Evolutionary conservation across 2,329 filamentous ascomycete genomes (phyloP).

Genomic region (Plectosphaerella plurivora): DNA sequence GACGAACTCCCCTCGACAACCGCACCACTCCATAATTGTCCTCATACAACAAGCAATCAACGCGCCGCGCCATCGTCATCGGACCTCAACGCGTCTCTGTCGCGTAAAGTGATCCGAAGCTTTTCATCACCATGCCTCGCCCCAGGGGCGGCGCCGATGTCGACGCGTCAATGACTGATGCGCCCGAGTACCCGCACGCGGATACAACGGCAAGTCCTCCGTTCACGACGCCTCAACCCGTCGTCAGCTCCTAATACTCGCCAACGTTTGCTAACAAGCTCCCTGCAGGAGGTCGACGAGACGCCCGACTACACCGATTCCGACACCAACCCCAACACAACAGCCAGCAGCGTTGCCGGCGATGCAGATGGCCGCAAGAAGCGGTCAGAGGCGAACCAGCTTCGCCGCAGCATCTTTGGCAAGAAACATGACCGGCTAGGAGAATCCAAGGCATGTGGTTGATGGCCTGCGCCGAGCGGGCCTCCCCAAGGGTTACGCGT

Average conservation of each 20-base stretch:
- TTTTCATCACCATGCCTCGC: slow-evolving; percentile 45
- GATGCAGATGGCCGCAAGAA: slow-evolving; percentile 82
- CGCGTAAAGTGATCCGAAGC: slow-evolving; percentile 44
- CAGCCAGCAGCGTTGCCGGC: slow-evolving; percentile 80
- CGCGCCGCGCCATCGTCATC: background rate
- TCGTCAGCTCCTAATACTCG: background rate
- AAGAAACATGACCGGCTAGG: slow-evolving; percentile 91
- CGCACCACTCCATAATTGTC: background rate
- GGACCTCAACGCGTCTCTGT: slow-evolving; percentile 45
- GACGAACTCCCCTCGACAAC: too few species aligned
- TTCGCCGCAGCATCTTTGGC: slow-evolving; percentile 88
- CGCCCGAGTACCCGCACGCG: slow-evolving; percentile 38
- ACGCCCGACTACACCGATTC: slow-evolving; percentile 64
- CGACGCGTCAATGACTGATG: slow-evolving; percentile 62
- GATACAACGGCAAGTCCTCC: slow-evolving; percentile 45
- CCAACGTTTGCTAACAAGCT: slow-evolving; percentile 3
- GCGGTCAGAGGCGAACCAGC: slow-evolving; percentile 80
- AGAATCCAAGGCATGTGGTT: slow-evolving; percentile 74
- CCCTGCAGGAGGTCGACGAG: slow-evolving; percentile 53
- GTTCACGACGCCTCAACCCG: background rate
- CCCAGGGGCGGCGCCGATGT: slow-evolving; percentile 50
- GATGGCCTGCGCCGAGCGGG: background rate
- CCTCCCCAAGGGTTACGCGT: background rate
- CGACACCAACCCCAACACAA: slow-evolving; percentile 63
- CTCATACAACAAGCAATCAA: background rate